These are phyloP conservation scores for Paxillus involutus DNA, from an alignment of 768 basidiomycete species.

Conservation along the genomic window DNA sequence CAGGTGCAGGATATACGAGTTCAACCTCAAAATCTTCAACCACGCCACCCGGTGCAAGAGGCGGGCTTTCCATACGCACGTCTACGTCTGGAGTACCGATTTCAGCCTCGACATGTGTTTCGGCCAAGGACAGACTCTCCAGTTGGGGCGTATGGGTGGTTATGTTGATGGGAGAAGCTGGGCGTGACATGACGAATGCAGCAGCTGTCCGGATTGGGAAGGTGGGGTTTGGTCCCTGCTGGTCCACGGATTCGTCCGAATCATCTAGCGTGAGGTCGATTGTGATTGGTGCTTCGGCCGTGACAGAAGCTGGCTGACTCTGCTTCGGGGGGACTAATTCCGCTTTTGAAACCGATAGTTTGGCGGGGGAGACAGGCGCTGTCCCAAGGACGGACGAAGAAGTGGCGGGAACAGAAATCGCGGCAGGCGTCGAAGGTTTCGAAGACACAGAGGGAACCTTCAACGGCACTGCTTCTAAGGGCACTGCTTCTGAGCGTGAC, in stretches of 20 bases:
- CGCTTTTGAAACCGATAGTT: neutral
- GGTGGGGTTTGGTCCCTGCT: slow-evolving; percentile 7
- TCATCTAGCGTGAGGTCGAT: slow-evolving; percentile 28
- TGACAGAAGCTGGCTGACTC: neutral
- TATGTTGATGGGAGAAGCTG: slow-evolving; percentile 6
- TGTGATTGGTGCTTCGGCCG: slow-evolving; percentile 17
- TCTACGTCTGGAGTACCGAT: slow-evolving; percentile 12
- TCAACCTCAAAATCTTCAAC: slow-evolving; percentile 13
- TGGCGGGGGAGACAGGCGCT: neutral
- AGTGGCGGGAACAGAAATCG: neutral
- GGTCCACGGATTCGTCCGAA: slow-evolving; percentile 19
- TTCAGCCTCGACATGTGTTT: slow-evolving; percentile 2
- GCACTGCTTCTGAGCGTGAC: neutral
- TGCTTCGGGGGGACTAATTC: slow-evolving; percentile 1
- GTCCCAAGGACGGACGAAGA: neutral
- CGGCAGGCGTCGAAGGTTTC: neutral
- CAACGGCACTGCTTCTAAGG: neutral
- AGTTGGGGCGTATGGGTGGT: slow-evolving; percentile 19
- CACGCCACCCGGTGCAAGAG: slow-evolving; percentile 1
- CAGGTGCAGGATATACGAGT: slow-evolving; percentile 5
- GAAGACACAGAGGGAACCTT: neutral
- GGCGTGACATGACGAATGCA: slow-evolving; percentile 3
- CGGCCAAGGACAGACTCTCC: slow-evolving; percentile 22
- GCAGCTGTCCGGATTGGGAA: slow-evolving; percentile 8
- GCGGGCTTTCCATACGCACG: slow-evolving; percentile 22